These are phyloP conservation scores for Naganishia randhawae DNA, from an alignment of 768 basidiomycete species.

Conservation along the genomic window DNA sequence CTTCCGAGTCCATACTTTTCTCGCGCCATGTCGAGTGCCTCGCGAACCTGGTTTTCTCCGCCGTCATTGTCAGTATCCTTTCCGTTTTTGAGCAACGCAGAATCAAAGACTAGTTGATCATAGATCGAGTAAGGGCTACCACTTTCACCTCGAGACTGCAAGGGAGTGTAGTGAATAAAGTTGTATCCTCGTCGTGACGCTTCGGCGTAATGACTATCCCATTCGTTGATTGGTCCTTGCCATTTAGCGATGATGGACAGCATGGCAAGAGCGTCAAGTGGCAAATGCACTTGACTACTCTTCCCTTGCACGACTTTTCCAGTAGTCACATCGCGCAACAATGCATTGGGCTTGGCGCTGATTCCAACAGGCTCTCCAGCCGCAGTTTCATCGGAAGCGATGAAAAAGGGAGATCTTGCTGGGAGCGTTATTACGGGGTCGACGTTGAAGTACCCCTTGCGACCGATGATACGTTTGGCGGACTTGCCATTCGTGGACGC, in stretches of 20 bases:
- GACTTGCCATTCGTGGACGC: constrained; percentile 40
- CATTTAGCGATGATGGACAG: constrained; percentile 93
- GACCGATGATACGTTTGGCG: constrained; percentile 66
- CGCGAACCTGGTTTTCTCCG: constrained; percentile 61
- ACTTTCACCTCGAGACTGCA: constrained; percentile 84
- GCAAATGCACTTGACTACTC: constrained; percentile 62
- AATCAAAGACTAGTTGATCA: constrained; percentile 78
- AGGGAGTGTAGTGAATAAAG: constrained; percentile 93
- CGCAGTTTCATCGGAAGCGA: constrained; percentile 30
- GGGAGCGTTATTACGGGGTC: constrained; percentile 80
- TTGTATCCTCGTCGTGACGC: constrained; percentile 89
- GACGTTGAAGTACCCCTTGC: constrained; percentile 92
- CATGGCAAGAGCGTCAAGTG: constrained; percentile 81
- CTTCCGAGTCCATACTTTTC: constrained; percentile 84
- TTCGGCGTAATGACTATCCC: constrained; percentile 76
- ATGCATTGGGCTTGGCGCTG: constrained; percentile 53
- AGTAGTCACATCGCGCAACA: constrained; percentile 54
- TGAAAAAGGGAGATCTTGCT: constrained; percentile 68
- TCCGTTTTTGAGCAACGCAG: constrained; percentile 59
- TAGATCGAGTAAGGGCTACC: constrained; percentile 91
- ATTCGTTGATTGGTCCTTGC: constrained; percentile 81
- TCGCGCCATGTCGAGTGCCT: constrained; percentile 65
- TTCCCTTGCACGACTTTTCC: constrained; percentile 54
- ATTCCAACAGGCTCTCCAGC: constrained; percentile 36
- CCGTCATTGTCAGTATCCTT: constrained; percentile 53